Conservation (phyloP, 2,329 filamentous ascomycete genomes). For the Alternaria sp. region DNA sequence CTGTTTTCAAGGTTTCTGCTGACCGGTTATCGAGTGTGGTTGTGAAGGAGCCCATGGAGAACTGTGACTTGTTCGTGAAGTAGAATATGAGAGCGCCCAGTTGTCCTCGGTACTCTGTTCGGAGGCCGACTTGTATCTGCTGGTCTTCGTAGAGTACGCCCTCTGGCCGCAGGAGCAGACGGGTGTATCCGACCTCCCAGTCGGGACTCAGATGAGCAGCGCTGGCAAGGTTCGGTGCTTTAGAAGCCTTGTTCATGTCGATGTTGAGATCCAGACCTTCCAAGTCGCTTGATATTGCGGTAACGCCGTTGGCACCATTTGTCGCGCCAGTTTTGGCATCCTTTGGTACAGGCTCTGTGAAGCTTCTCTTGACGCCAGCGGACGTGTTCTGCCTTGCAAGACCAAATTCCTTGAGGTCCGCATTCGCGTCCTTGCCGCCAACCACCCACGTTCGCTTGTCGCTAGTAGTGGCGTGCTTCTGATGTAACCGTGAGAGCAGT, state of each 20-base stretch:
- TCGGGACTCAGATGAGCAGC: slow-evolving; percentile 92
- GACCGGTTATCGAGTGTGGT: slow-evolving; percentile 84
- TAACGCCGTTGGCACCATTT: slow-evolving; percentile 60
- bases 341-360: slow-evolving; percentile 64
- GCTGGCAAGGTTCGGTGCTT: slow-evolving; percentile 85
- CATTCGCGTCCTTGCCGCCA: slow-evolving; percentile 94
- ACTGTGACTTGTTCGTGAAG: slow-evolving; percentile 92
- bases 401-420: slow-evolving; percentile 79
- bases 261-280: slow-evolving; percentile 82
- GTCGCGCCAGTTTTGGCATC: slow-evolving; percentile 37
- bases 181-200: slow-evolving; percentile 91
- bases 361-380: slow-evolving; percentile 84
- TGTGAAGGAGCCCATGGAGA: slow-evolving; percentile 87
- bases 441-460: slow-evolving; percentile 98
- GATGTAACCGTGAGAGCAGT: slow-evolving; percentile 87
- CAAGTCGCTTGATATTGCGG: slow-evolving; percentile 66
- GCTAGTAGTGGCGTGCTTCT: slow-evolving; percentile 90
- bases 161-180: slow-evolving; percentile 79
- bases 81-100: slow-evolving; percentile 96
- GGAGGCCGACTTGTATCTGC: slow-evolving; percentile 89
- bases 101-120: slow-evolving; percentile 94
- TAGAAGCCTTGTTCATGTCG: slow-evolving; percentile 65
- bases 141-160: slow-evolving; percentile 94
- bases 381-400: slow-evolving; percentile 72
- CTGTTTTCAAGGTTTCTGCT: slow-evolving; percentile 77